These are phyloP conservation scores for Thecamonas trahens DNA, from an alignment of 78 protist species.

Conservation along the genomic window DNA sequence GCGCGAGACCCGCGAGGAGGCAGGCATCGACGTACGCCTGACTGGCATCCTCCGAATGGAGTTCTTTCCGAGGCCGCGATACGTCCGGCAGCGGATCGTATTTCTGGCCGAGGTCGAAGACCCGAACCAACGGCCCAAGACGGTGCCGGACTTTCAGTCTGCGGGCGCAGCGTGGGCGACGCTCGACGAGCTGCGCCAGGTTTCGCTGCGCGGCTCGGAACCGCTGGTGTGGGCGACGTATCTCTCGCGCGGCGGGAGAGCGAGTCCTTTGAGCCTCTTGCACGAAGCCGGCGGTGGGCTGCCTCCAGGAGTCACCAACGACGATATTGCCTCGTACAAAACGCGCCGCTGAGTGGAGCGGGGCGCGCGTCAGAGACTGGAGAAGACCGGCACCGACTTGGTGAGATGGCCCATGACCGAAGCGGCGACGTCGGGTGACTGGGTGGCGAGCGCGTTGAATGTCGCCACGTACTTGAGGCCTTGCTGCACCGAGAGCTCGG, in stretches of 20 bases:
- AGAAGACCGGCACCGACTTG: conserved; percentile 39
- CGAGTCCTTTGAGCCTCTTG: too few species aligned
- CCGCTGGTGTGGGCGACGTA: not conserved
- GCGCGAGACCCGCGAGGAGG: not conserved
- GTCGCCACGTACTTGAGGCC: conserved; percentile 63
- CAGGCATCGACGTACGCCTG: not conserved
- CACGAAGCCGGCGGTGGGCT: too few species aligned
- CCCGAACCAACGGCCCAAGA: not conserved
- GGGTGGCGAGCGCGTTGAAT: conserved; percentile 44
- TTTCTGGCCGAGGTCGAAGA: too few species aligned
- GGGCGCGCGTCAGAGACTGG: not conserved
- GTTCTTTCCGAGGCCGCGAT: not conserved
- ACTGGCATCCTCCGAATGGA: conserved; percentile 3
- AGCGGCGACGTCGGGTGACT: conserved; percentile 39
- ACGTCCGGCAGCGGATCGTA: not conserved
- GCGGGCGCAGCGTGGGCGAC: not conserved
- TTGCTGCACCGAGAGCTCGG: conserved; percentile 43
- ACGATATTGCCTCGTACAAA: not conserved
- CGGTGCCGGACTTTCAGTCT: not conserved
- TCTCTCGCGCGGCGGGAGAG: not conserved
- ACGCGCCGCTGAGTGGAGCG: not conserved
- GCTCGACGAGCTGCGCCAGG: not conserved
- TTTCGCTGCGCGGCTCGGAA: not conserved
- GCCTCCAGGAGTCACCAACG: not conserved
- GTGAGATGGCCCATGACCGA: conserved; percentile 38